Base-by-base conservation (phyloP, 1,284 basidiomycete genomes). In the Cutaneotrichosporon cavernicola region DNA sequence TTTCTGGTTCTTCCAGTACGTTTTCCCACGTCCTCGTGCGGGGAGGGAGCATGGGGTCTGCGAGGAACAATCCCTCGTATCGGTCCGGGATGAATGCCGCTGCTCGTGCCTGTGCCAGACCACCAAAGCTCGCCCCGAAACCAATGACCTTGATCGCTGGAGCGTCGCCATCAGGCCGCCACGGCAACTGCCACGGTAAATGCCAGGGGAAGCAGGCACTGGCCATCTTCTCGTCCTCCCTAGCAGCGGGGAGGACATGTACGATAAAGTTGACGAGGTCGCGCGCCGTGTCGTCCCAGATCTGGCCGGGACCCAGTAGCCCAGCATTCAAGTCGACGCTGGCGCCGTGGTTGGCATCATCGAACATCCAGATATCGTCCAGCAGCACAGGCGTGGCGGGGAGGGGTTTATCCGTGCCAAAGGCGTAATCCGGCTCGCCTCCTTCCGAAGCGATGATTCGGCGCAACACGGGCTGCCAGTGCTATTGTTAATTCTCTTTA, bases 301-400 rank as follows among this genome's bases (percentile, higher is more conserved):
- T 66, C 56, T 73, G 65, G 0, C 72, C 65, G 1, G 66, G 60
- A 1, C 84, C 84, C 2, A 89, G 78, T 26, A 80, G 79, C 0
- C 81, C 77, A 0, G 79, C 81, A 68, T 93, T 94, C 59, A 92
- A 64, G 21, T 89, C 76, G 1, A 83, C 87, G 16, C 88, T 84
- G 62, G 91, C 90, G 0, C 89, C 91, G 61, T 92, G 90, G 65
- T 90, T 87, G 4, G 87, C 83, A 47, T 88, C 84, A 69, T 94
- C 92, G 80, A 90, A 86, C 1, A 85, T 78, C 90, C 90, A 93
- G 16, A 92, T 83, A 73, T 94, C 91, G 70, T 89, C 87, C 13
- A 93, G 76, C 21, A 63, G 21, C 5, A 64, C 60, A 11, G 34
- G n/a, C 0, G 57, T 22, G 4, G 22, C 7, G 2, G 26, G 22